A percentile compares a stretch with the other conserved stretches of the same genome.
These are phyloP conservation scores for barrel medic (Medicago truncatula) DNA, from an alignment of 306 rosid species.

Conservation along the genomic window MtrunA17r5.0-ANR NC_053049.1:35839001-35839500, in stretches of 20 bases:
- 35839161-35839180: too few relatives aligned
- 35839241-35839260: not conserved
- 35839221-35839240: not conserved
- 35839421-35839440: too few relatives aligned
- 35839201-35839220: not conserved
- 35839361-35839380: too few relatives aligned
- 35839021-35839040: conserved; percentile 76
- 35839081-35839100: not conserved
- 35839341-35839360: not conserved
- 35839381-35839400: too few relatives aligned
- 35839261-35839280: not conserved
- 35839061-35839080: not conserved
- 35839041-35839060: conserved; percentile 51
- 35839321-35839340: not conserved
- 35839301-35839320: not conserved
- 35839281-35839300: not conserved
- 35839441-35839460: too few relatives aligned
- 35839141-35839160: not conserved
- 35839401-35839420: too few relatives aligned
- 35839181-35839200: not conserved
- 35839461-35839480: too few relatives aligned
- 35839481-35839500: too few relatives aligned
- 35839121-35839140: conserved; percentile 13
- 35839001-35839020: conserved; percentile 76
- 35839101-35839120: conserved; percentile 18